Conservation (phyloP, 169 alveolate genomes). For the Plasmodium falciparum region DNA sequence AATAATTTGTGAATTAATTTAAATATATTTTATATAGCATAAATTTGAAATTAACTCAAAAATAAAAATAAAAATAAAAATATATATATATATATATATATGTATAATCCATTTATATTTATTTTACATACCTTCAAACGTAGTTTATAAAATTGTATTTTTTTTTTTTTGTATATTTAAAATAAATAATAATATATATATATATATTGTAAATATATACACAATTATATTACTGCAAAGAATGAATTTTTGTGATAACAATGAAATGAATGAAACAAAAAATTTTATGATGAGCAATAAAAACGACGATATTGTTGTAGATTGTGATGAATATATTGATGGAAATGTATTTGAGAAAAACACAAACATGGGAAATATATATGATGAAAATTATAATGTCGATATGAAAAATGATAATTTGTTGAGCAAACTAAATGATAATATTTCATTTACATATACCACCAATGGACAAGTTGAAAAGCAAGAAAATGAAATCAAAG, state of each 20-base stretch:
- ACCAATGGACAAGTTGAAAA: not conserved
- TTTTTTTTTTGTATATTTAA: too few relatives aligned
- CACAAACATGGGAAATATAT: not conserved
- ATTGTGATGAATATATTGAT: not conserved
- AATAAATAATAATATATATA: too few relatives aligned
- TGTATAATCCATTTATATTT: too few relatives aligned
- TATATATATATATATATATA: too few relatives aligned
- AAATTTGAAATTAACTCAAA: too few relatives aligned
- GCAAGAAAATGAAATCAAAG: not conserved
- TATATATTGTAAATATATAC: too few relatives aligned
- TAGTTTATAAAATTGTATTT: too few relatives aligned
- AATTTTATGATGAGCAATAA: not conserved
- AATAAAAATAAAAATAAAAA: too few relatives aligned
- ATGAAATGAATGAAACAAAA: slow-evolving; percentile 21
- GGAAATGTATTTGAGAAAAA: not conserved
- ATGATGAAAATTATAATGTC: not conserved
- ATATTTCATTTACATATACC: not conserved
- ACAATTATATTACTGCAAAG: not conserved
- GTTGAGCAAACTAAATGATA: not conserved
- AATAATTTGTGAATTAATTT: too few relatives aligned
- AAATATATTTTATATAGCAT: too few relatives aligned
- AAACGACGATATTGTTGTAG: not conserved
- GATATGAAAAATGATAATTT: too few relatives aligned
- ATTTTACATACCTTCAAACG: too few relatives aligned
- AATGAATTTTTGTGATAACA: slow-evolving; percentile 47